Conservation (phyloP, 2,329 filamentous ascomycete genomes). For the Cladophialophora bantiana region DNA sequence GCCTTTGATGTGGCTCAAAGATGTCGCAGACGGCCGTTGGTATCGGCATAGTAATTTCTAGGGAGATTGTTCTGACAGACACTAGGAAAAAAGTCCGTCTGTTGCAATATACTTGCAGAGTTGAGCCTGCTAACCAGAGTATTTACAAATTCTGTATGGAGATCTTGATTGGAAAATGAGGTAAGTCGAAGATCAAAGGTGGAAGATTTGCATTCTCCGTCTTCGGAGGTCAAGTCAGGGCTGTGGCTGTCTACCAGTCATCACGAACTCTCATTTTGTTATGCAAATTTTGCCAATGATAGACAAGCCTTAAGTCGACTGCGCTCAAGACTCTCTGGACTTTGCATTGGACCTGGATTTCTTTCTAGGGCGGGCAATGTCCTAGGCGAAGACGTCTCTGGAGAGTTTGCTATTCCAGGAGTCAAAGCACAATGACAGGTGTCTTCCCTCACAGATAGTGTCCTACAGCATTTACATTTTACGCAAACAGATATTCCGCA, state of each 20-base stretch:
- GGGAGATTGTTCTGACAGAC: neutral
- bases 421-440: neutral
- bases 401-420: neutral
- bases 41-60: neutral
- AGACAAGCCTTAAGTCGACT: neutral
- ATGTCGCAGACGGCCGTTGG: neutral
- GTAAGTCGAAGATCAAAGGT: neutral
- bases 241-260: neutral
- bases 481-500: neutral
- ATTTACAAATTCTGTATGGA: neutral
- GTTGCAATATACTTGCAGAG: neutral
- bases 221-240: neutral
- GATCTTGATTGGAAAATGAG: neutral
- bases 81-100: neutral
- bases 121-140: neutral
- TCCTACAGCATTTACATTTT: neutral
- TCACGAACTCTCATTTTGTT: too few species aligned
- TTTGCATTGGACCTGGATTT: neutral
- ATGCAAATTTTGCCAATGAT: neutral
- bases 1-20: neutral
- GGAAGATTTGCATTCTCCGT: neutral
- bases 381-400: too few species aligned
- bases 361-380: neutral
- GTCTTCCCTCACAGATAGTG: neutral
- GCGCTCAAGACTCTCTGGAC: too few species aligned